Evolutionary conservation across 495 filamentous ascomycete genomes (phyloP).

Genomic region (Aspergillus panamensis): DNA sequence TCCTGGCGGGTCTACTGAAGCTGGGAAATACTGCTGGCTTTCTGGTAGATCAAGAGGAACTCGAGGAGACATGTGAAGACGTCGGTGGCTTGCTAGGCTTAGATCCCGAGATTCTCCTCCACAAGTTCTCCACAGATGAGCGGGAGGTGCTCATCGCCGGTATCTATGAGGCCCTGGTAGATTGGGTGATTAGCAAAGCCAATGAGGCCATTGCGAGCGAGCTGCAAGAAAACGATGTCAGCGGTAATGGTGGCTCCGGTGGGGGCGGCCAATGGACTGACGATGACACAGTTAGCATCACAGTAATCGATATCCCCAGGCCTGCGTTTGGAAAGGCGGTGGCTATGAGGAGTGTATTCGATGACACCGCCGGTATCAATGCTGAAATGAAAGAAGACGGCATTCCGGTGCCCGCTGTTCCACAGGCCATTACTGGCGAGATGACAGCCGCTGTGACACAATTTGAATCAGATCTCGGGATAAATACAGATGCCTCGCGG

Average conservation of each 20-base stretch:
- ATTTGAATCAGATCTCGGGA: slow-evolving; percentile 77
- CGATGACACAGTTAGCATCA: slow-evolving; percentile 85
- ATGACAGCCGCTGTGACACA: slow-evolving; percentile 78
- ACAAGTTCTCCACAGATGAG: slow-evolving; percentile 77
- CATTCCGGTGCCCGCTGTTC: slow-evolving; percentile 62
- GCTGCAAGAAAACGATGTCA: slow-evolving; percentile 64
- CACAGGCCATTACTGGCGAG: slow-evolving; percentile 76
- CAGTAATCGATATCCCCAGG: slow-evolving; percentile 80
- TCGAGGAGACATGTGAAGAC: slow-evolving; percentile 87
- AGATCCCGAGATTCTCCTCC: slow-evolving; percentile 77
- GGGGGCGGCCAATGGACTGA: slow-evolving; percentile 57
- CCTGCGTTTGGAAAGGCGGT: slow-evolving; percentile 78
- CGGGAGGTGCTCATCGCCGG: slow-evolving; percentile 77
- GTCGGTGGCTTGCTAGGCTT: slow-evolving; percentile 80
- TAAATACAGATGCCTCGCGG: slow-evolving; percentile 60
- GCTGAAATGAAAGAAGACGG: slow-evolving; percentile 96
- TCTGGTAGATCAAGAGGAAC: slow-evolving; percentile 76
- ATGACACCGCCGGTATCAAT: slow-evolving; percentile 89
- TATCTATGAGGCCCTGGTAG: slow-evolving; percentile 90
- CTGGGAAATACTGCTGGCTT: slow-evolving; percentile 87
- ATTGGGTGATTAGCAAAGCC: slow-evolving; percentile 86
- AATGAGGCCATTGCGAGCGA: slow-evolving; percentile 84
- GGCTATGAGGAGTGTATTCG: slow-evolving; percentile 83
- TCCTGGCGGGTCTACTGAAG: slow-evolving; percentile 82
- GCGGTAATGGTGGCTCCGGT: slow-evolving; percentile 46